phyloP scores from a whole-genome alignment of 495 filamentous ascomycete species.

The Terfezia claveryi region DNA sequence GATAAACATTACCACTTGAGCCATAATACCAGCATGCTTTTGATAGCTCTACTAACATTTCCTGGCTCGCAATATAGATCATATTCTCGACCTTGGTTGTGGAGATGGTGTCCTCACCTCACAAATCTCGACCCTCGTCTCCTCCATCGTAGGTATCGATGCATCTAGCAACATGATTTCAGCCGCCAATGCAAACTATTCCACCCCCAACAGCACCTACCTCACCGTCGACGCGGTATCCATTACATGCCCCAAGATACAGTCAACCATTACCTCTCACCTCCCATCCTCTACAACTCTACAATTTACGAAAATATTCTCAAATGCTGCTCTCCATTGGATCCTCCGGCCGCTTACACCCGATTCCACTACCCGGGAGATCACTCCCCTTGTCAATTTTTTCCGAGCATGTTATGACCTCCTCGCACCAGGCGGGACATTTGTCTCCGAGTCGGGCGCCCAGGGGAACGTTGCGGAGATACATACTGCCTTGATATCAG shows the following conservation, averaged over 20 bases:
- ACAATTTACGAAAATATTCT: constrained; percentile 41
- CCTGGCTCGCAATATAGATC: constrained; percentile 21
- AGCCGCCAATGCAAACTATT: constrained; percentile 26
- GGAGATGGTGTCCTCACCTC: constrained; percentile 48
- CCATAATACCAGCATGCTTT: too few species aligned
- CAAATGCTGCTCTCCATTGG: constrained; percentile 66
- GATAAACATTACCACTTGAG: too few species aligned
- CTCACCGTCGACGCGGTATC: constrained; percentile 24
- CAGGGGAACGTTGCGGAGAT: constrained; percentile 48
- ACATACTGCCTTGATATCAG: constrained; percentile 32
- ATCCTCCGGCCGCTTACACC: constrained; percentile 32
- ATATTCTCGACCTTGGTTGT: constrained; percentile 51
- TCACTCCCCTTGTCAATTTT: constrained; percentile 11
- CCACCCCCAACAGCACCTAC: constrained; percentile 20
- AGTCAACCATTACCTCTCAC: too few species aligned
- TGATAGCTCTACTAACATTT: too few species aligned
- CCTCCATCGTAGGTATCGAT: constrained; percentile 40
- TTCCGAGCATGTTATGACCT: constrained; percentile 28
- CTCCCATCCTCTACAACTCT: constrained; percentile 16
- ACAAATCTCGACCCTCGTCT: constrained; percentile 27
- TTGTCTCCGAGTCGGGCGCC: constrained; percentile 56
- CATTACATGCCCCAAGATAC: too few species aligned
- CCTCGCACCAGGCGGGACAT: constrained; percentile 34
- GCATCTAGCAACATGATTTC: constrained; percentile 43
- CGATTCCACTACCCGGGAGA: constrained; percentile 15